Evolutionary conservation across 2,329 filamentous ascomycete genomes (phyloP).

Genomic region (Elsinoe batatas): DNA sequence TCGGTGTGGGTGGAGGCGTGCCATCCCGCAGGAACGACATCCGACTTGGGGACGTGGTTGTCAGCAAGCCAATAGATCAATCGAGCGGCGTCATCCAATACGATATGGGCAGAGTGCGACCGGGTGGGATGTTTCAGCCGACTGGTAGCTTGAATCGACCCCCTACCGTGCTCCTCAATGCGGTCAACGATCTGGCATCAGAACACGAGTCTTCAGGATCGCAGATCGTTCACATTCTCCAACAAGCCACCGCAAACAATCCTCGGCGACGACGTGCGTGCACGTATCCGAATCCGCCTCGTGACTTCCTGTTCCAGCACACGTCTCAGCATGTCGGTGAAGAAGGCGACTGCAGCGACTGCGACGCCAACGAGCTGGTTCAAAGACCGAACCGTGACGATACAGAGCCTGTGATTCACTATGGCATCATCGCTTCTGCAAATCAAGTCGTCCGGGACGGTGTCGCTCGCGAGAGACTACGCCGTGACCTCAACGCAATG

Average conservation of each 20-base stretch:
- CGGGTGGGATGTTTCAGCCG: slow-evolving; percentile 7
- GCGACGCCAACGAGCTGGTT: not conserved
- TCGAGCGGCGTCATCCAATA: slow-evolving; percentile 22
- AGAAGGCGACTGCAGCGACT: not conserved
- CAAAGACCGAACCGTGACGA: not conserved
- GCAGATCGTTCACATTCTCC: too few species aligned
- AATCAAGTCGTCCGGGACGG: slow-evolving; percentile 20
- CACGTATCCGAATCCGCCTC: too few species aligned
- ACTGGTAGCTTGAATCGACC: not conserved
- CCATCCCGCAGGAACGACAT: not conserved
- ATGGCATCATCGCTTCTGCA: slow-evolving; percentile 21
- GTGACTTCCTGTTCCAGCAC: not conserved
- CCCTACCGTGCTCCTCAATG: not conserved
- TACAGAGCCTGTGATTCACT: slow-evolving; percentile 15
- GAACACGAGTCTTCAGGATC: too few species aligned
- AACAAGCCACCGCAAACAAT: too few species aligned
- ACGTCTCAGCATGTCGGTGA: not conserved
- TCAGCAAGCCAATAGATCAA: slow-evolving; percentile 1
- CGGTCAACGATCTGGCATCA: too few species aligned
- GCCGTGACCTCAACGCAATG: slow-evolving; percentile 4
- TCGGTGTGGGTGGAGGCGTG: slow-evolving; percentile 7
- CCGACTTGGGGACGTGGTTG: slow-evolving; percentile 3
- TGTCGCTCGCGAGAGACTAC: slow-evolving; percentile 10
- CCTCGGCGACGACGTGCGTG: too few species aligned
- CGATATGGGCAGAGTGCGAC: slow-evolving; percentile 19